Percentiles rank a stretch among this genome's conserved stretches.
Conservation (phyloP, 352 stramenopile species). For the Phytophthora nicotianae region DNA sequence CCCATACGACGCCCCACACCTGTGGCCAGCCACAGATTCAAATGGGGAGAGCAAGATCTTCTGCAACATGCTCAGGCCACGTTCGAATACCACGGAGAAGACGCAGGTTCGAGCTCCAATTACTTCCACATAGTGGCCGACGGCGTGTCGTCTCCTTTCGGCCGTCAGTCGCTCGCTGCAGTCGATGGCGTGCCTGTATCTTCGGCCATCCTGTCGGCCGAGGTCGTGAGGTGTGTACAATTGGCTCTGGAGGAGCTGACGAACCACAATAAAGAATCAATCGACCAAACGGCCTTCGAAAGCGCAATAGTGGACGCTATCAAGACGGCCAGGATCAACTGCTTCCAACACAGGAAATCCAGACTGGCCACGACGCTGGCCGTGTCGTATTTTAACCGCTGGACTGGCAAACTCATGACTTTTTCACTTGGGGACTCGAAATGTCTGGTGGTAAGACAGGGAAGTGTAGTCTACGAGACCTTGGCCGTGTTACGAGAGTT, state of each 20-base stretch:
- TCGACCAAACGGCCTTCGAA: slow-evolving; percentile 55
- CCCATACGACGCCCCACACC: slow-evolving; percentile 24
- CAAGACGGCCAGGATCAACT: slow-evolving; percentile 60
- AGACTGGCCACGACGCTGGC: slow-evolving; percentile 69
- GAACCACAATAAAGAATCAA: slow-evolving; percentile 46
- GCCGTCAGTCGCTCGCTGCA: slow-evolving; percentile 32
- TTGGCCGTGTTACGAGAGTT: slow-evolving; percentile 74
- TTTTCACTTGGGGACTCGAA: slow-evolving; percentile 87
- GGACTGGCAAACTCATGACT: slow-evolving; percentile 58
- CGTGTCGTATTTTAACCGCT: slow-evolving; percentile 78
- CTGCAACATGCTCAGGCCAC: slow-evolving; percentile 50
- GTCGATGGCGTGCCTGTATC: slow-evolving; percentile 45
- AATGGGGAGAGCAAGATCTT: slow-evolving; percentile 35
- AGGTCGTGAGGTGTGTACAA: slow-evolving; percentile 60
- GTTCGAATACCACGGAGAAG: slow-evolving; percentile 73
- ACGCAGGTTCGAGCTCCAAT: slow-evolving; percentile 52
- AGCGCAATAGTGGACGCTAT: slow-evolving; percentile 58
- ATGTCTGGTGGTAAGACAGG: slow-evolving; percentile 58
- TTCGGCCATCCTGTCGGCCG: slow-evolving; percentile 58
- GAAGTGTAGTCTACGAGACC: slow-evolving; percentile 68
- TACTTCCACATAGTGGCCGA: slow-evolving; percentile 86
- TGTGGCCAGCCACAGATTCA: slow-evolving; percentile 18
- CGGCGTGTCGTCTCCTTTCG: slow-evolving; percentile 72
- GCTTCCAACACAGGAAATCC: slow-evolving; percentile 60
- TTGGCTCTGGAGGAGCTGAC: slow-evolving; percentile 61